Evolutionary conservation across 2,329 filamentous ascomycete genomes (phyloP), one percentile per base, ranked within the genome.

Genomic region (Trichoderma simmonsii): DNA sequence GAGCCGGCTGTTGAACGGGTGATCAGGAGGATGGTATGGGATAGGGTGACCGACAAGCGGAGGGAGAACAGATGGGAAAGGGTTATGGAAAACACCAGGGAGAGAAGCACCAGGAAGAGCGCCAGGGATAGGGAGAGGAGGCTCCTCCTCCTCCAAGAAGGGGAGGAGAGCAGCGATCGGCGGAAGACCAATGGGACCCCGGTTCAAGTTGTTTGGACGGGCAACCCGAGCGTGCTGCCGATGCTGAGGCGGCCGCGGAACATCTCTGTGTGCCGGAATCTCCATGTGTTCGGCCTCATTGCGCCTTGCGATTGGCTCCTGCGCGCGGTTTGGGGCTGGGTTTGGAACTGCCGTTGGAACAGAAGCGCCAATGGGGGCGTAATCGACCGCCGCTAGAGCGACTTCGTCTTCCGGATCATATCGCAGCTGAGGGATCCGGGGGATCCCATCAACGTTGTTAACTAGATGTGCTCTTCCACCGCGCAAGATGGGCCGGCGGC

Each of bases 401-500:
- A 48, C 21, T 12, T 64, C 69, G 24, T 64, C 61, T n/a, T 57
- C 12, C 18, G 60, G 32, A 18, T 71, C 69, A 60, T 65, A 71
- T 59, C 60, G 63, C 61, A 71, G n/a, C 24, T 34, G 69, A 34
- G 69, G 69, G 12, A 71, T 15, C 18, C 14, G 32, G 18, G 21
- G 14, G 8, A 4, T 24, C 6, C 12, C 11, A 3, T 63, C 67
- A 26, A 6, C 15, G 34, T 21, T 24, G 14, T 26, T n/a, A 1
- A 51, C 51, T 26, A 71, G 21, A 26, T 60, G 61, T 6, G 61
- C 61, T 21, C 61, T 28, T 51, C 69, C 69, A 2, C 60, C 61
- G 18, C 69, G 48, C 12, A 34, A 28, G n/a, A 71, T 28, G 18
- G 69, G 51, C 12, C 61, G 28, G 14, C 51, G 24, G 26, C 69